Percentiles rank a stretch among this genome's conserved stretches.
Evolutionary conservation across 2,329 filamentous ascomycete genomes (phyloP).

Genomic region (Mycosphaerella sp.): DNA sequence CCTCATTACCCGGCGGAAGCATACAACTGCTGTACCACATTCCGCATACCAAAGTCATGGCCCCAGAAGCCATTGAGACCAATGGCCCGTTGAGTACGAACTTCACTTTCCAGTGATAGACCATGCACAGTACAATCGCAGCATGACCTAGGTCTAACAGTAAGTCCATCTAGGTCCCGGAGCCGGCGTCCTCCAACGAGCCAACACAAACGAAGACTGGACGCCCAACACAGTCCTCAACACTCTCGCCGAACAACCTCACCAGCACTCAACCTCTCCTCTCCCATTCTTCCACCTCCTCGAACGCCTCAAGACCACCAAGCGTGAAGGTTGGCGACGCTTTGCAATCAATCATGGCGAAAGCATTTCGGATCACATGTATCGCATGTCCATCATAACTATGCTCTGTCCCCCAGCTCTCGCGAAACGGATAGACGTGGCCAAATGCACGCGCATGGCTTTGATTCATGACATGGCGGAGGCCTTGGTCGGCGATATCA

Average conservation of each 20-base stretch:
- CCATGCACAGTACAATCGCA: not conserved
- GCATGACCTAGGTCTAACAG: not conserved
- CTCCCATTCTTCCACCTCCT: constrained; percentile 92
- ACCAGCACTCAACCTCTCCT: constrained; percentile 60
- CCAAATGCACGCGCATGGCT: constrained; percentile 88
- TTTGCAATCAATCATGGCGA: constrained; percentile 74
- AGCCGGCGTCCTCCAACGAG: constrained; percentile 34
- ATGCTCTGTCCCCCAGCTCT: constrained; percentile 80
- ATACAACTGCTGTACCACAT: not conserved
- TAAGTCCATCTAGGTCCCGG: constrained; percentile 24
- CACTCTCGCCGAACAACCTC: constrained; percentile 55
- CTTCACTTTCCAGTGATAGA: not conserved
- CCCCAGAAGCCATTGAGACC: constrained; percentile 38
- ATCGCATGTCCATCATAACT: constrained; percentile 95
- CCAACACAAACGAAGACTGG: constrained; percentile 34
- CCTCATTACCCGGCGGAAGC: not conserved
- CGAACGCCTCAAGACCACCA: constrained; percentile 89
- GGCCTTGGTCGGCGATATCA: constrained; percentile 90
- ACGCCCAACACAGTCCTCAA: constrained; percentile 54
- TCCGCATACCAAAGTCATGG: constrained; percentile 14
- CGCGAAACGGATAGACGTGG: constrained; percentile 64
- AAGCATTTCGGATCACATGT: constrained; percentile 96
- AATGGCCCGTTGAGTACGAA: constrained; percentile 35
- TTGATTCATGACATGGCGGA: constrained; percentile 98
- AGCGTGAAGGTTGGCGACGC: constrained; percentile 90